Conservation (phyloP, 148 eudicot genomes). For the Heliosperma pusillum region DNA sequence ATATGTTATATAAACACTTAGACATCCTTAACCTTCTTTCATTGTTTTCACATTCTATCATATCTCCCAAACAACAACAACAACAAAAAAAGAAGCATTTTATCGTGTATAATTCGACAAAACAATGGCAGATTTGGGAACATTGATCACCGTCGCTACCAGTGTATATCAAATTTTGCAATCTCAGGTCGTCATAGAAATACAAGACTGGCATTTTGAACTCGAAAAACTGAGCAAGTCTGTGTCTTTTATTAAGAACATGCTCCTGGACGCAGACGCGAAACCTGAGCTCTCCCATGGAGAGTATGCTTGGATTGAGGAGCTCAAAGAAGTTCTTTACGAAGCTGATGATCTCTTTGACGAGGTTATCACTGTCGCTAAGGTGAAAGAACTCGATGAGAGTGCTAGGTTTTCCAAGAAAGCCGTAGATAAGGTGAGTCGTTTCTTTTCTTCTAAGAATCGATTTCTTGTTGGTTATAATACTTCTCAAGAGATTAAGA, state of each 20-base stretch:
- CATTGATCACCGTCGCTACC: neutral
- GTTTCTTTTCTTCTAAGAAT: conserved; percentile 9
- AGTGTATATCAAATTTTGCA: neutral
- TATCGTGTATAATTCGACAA: too few relatives aligned
- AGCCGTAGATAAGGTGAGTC: neutral
- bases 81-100: too few relatives aligned
- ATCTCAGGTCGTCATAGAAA: neutral
- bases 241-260: neutral
- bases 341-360: conserved; percentile 8
- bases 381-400: neutral
- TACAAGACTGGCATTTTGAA: neutral
- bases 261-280: conserved; percentile 2
- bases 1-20: too few relatives aligned
- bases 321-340: neutral
- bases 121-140: conserved; percentile 2
- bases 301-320: neutral
- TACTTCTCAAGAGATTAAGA: conserved; percentile 3
- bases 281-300: conserved; percentile 5
- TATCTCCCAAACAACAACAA: too few relatives aligned
- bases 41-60: too few relatives aligned
- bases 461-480: conserved; percentile 4
- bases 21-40: too few relatives aligned
- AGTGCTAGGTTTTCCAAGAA: neutral
- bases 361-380: conserved; percentile 2
- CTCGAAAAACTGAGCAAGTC: neutral